Evolutionary conservation across 2,329 filamentous ascomycete species (phyloP).

Genomic region (Bipolaris oryzae): DNA sequence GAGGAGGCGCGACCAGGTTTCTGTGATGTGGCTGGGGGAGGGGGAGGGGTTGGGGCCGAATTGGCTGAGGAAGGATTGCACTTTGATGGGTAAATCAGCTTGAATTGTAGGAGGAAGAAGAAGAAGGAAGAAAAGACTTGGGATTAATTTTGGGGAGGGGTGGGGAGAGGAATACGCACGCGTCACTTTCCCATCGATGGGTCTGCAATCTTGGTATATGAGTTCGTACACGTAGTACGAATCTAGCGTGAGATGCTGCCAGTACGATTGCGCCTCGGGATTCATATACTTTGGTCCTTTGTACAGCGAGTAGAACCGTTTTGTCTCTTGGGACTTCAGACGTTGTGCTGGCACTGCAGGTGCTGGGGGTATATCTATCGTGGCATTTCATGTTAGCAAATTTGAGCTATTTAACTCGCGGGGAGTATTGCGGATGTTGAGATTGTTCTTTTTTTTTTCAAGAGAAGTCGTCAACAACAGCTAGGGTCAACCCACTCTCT

Average conservation of each 20-base stretch:
- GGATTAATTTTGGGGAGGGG: no score
- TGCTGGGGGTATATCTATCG: background rate
- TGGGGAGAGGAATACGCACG: constrained; percentile 1
- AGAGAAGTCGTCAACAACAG: constrained; percentile 3
- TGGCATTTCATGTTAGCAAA: no score
- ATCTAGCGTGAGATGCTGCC: constrained; percentile 11
- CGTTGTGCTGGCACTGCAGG: background rate
- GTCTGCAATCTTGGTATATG: constrained; percentile 7
- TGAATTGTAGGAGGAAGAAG: background rate
- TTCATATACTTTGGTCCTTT: constrained; percentile 12
- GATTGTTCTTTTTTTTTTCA: background rate
- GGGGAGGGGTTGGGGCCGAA: constrained; percentile 7
- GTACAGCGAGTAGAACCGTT: constrained; percentile 14
- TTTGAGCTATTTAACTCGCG: background rate
- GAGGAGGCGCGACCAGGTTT: constrained; percentile 12
- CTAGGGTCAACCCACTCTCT: constrained; percentile 13
- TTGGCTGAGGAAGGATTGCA: constrained; percentile 6
- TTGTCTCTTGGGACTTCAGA: background rate
- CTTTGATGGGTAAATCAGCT: background rate
- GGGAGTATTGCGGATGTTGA: background rate
- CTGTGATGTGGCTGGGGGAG: constrained; percentile 1
- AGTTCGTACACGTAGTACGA: constrained; percentile 12
- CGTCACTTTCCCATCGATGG: constrained; percentile 6
- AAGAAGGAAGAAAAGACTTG: background rate
- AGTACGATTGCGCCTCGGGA: constrained; percentile 5